phyloP scores from a whole-genome alignment of 495 filamentous ascomycete species.

The Penicillium pancosmium region DNA sequence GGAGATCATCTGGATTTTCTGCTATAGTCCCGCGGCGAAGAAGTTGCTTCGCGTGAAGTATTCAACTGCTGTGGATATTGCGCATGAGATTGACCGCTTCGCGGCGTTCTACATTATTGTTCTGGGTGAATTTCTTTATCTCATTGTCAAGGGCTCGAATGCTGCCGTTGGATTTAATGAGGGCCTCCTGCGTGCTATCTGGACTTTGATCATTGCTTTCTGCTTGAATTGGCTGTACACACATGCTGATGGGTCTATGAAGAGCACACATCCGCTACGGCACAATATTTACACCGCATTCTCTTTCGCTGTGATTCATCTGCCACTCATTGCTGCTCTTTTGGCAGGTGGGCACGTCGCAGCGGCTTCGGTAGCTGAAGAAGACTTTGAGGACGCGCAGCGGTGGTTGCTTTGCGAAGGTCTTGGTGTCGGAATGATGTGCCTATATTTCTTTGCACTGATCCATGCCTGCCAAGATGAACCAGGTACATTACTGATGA shows the following conservation, averaged over 20 bases:
- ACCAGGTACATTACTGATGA: conserved; percentile 24
- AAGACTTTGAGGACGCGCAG: conserved; percentile 29
- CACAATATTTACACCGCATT: conserved; percentile 37
- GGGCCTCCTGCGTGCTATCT: conserved; percentile 39
- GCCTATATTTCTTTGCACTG: conserved; percentile 38
- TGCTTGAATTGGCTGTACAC: conserved; percentile 49
- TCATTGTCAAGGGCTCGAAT: conserved; percentile 42
- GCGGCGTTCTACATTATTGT: conserved; percentile 55
- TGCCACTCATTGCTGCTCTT: conserved; percentile 42
- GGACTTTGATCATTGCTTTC: conserved; percentile 49
- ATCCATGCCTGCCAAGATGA: conserved; percentile 37
- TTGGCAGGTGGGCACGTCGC: conserved; percentile 45
- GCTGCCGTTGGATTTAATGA: conserved; percentile 42
- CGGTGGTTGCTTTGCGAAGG: conserved; percentile 44
- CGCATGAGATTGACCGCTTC: conserved; percentile 51
- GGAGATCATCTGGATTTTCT: conserved; percentile 36
- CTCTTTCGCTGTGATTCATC: conserved; percentile 39
- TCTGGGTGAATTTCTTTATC: conserved; percentile 50
- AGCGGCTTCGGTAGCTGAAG: conserved; percentile 28
- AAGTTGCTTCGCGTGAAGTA: conserved; percentile 38
- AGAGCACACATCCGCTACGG: conserved; percentile 37
- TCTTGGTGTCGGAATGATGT: conserved; percentile 39
- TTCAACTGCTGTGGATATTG: conserved; percentile 45
- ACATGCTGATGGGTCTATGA: conserved; percentile 39
- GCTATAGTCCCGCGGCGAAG: conserved; percentile 37